Base-by-base conservation (phyloP, 768 basidiomycete genomes). In the Termitomyces titanicus region DNA sequence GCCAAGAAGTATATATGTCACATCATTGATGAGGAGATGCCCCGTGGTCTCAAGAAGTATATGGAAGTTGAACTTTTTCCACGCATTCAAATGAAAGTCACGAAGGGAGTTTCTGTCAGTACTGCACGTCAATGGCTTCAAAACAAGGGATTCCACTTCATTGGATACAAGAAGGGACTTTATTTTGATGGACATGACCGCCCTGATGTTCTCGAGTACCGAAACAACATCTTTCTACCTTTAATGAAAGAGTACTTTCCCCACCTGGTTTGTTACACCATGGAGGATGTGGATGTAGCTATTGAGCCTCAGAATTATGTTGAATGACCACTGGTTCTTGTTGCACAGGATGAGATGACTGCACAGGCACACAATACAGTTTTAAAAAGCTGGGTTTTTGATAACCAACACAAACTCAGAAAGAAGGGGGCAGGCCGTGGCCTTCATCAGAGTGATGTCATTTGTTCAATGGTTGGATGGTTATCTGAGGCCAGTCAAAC, bases 291-390 rank as follows among this genome's bases (percentile, higher is more conserved):
- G 5, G 56, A 58, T 3, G 37, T 51, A 12, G 42, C 54, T 49
- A 47, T 64, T 34, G 48, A 47, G 13, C 37, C 10, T 15, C 8
- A 9, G 24, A 63, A 63, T 51, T 60, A 40, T 61, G 66, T 58
- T 12, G 66, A 68, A 53, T 55, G 51, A 10, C 60, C 51, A 3
- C 43, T 70, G 37, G 72, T 73, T 47, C 61, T 67, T 17, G 57
- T 59, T 40, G 64, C 61, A 29, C 76, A 70, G 52, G 76, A 73
- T 57, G 70, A 78, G 54, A 76, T 74, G 69, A 75, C 71, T 2
- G 66, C 66, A 1, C 74, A 79, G 48, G 66, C 72, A 45, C 66
- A 78, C 61, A 68, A 77, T 75, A 73, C n/a, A n/a, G n/a, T n/a
- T n/a, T n/a, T n/a, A n/a, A n/a, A n/a, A n/a, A n/a, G n/a, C n/a